Evolutionary conservation across 2,329 filamentous ascomycete genomes (phyloP).

Genomic region (Aulographum hederae): DNA sequence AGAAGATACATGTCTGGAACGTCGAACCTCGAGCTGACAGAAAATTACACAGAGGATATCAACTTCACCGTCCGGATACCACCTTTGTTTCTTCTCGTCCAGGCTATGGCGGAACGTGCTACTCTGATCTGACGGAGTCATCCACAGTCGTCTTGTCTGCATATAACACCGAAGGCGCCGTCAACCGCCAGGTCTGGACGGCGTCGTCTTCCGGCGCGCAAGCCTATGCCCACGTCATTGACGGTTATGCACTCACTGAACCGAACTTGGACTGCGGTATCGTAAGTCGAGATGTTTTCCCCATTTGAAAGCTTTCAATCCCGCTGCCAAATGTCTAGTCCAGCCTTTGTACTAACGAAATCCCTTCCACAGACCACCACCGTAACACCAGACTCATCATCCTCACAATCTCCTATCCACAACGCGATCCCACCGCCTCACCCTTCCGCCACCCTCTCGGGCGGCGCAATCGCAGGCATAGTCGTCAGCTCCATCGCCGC

Average conservation of each 20-base stretch:
- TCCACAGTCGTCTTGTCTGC: slow-evolving; percentile 8
- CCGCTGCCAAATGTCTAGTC: too few relatives aligned
- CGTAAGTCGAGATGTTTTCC: too few relatives aligned
- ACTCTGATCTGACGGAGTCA: slow-evolving; percentile 2
- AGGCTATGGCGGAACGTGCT: slow-evolving; percentile 1
- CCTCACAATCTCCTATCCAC: too few relatives aligned
- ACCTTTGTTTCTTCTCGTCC: background rate
- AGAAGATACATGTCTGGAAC: too few relatives aligned
- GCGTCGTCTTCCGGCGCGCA: slow-evolving; percentile 7
- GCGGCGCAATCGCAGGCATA: background rate
- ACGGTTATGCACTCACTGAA: slow-evolving; percentile 6
- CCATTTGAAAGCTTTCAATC: too few relatives aligned
- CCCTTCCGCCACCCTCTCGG: too few relatives aligned
- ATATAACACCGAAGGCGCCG: slow-evolving; percentile 8
- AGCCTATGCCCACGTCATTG: slow-evolving; percentile 13
- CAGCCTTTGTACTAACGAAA: too few relatives aligned
- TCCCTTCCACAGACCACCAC: too few relatives aligned
- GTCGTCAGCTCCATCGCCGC: background rate
- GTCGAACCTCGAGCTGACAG: background rate
- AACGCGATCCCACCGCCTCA: too few relatives aligned
- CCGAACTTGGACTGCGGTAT: too few relatives aligned
- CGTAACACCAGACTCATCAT: too few relatives aligned
- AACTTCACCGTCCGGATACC: slow-evolving; percentile 5
- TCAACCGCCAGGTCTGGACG: slow-evolving; percentile 3
- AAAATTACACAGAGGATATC: slow-evolving; percentile 4